Conservation (phyloP, 495 filamentous ascomycete species). For the Tuber umbilicatum region DNA sequence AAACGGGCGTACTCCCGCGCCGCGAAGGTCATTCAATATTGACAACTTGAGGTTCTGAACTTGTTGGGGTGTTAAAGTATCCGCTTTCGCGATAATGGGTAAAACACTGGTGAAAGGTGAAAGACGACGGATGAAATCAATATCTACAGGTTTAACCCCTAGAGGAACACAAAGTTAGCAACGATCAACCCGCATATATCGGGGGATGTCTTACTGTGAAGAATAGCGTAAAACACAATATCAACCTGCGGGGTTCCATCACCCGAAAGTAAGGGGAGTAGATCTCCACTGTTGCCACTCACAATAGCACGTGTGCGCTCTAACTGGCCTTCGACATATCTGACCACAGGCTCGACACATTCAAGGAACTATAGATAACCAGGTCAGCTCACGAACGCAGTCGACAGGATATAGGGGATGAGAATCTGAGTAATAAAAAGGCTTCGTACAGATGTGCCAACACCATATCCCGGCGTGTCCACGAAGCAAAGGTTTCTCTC, state of each 20-base stretch:
- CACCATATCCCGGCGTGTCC: conserved; percentile 73
- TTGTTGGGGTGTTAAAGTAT: conserved; percentile 58
- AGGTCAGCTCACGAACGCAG: background rate
- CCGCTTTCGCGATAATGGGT: conserved; percentile 72
- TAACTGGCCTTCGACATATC: conserved; percentile 72
- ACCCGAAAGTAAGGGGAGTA: conserved; percentile 74
- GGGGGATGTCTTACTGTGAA: conserved; percentile 49
- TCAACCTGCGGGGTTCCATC: conserved; percentile 86
- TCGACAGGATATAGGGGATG: conserved; percentile 6
- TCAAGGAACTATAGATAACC: conserved; percentile 49
- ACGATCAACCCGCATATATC: conserved; percentile 3
- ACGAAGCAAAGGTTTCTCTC: conserved; percentile 95
- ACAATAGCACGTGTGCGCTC: conserved; percentile 56
- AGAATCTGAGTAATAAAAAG: conserved; percentile 12
- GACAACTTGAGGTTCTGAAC: conserved; percentile 57
- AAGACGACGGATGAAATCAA: conserved; percentile 69
- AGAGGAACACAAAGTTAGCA: conserved; percentile 30
- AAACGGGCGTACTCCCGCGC: conserved; percentile 60
- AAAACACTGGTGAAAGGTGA: conserved; percentile 78
- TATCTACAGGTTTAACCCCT: conserved; percentile 67
- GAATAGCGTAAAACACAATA: conserved; percentile 74
- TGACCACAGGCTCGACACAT: conserved; percentile 60
- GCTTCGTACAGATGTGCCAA: conserved; percentile 52
- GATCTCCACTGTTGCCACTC: conserved; percentile 60
- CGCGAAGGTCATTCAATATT: conserved; percentile 55